phyloP scores from a whole-genome alignment of 768 basidiomycete species.

The Gautieria morchelliformis region DNA sequence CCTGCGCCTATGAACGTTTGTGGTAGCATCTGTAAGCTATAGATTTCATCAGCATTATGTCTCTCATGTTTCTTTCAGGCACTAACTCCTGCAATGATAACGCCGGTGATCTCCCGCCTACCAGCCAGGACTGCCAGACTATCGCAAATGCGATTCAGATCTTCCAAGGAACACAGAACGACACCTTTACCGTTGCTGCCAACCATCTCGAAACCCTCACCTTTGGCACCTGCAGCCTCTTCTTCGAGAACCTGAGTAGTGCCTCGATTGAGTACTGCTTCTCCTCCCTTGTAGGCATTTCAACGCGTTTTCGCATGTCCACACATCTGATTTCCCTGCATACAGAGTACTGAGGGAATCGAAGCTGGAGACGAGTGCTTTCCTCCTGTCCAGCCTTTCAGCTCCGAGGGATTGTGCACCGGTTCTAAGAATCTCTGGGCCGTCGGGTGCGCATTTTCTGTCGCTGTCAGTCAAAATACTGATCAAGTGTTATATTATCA shows the following conservation, averaged over 20 bases:
- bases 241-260: conserved; percentile 1
- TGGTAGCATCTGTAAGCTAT: too few species aligned
- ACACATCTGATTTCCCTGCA: background rate
- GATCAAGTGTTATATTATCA: too few species aligned
- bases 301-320: background rate
- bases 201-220: conserved; percentile 1
- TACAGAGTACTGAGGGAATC: background rate
- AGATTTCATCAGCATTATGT: too few species aligned
- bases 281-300: background rate
- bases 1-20: too few species aligned
- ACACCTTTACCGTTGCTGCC: background rate
- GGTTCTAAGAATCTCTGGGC: background rate
- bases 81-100: background rate
- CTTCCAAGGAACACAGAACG: background rate
- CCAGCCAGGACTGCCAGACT: background rate
- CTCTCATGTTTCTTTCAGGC: too few species aligned
- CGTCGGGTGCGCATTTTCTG: background rate
- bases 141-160: background rate
- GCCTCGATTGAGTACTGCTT: background rate
- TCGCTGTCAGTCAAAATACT: too few species aligned
- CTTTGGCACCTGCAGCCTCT: background rate
- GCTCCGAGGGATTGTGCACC: conserved; percentile 5
- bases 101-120: conserved; percentile 1
- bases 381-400: conserved; percentile 3
- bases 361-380: background rate